Conservation (phyloP, 305 asterid species). For the Rubia peregrina region DNA sequence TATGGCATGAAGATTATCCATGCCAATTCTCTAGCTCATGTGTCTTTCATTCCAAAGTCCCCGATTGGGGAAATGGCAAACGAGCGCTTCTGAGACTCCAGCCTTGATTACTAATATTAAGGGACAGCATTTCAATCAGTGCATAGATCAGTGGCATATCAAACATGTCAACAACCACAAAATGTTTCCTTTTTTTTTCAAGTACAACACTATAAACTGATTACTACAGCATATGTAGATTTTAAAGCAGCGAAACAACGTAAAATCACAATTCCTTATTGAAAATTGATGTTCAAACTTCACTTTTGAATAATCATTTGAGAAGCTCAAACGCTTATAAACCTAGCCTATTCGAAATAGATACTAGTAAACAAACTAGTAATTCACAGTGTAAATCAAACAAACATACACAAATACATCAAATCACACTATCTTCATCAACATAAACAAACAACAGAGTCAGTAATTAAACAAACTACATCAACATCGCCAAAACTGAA, state of each 20-base stretch:
- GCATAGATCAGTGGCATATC: conserved; percentile 20
- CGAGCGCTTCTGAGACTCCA: conserved; percentile 81
- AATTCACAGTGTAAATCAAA: not conserved
- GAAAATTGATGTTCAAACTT: too few species aligned
- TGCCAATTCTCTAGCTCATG: conserved; percentile 85
- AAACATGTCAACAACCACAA: conserved; percentile 16
- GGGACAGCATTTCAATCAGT: conserved; percentile 47
- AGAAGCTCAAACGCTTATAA: not conserved
- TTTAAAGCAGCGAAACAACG: too few species aligned
- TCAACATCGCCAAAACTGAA: not conserved
- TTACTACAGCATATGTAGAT: too few species aligned
- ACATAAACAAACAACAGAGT: not conserved
- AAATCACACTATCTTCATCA: not conserved
- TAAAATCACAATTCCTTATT: too few species aligned
- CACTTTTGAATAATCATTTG: too few species aligned
- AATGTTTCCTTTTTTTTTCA: not conserved
- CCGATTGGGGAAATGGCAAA: conserved; percentile 25
- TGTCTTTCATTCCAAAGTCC: conserved; percentile 45
- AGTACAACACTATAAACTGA: not conserved
- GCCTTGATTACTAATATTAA: conserved; percentile 55
- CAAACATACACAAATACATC: not conserved
- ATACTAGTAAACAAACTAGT: not conserved
- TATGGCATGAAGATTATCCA: conserved; percentile 44
- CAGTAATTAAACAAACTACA: not conserved
- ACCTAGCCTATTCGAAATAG: not conserved